Base-by-base conservation (phyloP, 148 eudicot species). In the Cornus controversa region DNA sequence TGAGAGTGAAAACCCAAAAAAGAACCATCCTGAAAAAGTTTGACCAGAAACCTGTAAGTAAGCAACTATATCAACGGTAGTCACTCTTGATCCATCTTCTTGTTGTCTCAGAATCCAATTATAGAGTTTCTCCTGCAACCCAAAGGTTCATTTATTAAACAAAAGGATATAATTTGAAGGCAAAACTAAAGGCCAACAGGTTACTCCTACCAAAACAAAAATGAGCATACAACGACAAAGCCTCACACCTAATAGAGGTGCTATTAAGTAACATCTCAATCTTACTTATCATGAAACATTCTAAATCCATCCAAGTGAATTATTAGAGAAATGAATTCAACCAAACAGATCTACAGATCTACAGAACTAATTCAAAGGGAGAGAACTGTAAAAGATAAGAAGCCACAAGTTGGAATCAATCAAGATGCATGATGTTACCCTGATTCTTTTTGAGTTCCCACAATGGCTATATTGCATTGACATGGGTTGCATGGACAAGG, bases 71-170 rank as follows among this genome's bases (percentile, higher is more conserved):
- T 88, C 91, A 45, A 62, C 40, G 8, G 82, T 81, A 22, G 87
- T 45, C 69, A 85, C 86, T 84, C 91, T 82, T 16, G 79, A 80
- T 47, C 91, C 91, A 24, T 77, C 82, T 78, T 88, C 89, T 79
- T 88, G 89, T 62, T 88, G 91, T 74, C 87, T 80, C 76, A 86
- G 73, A 70, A 88, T 88, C 89, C 89, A 88, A 8, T 88, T 85
- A 74, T 86, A 86, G 67, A 88, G 87, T 66, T 86, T 86, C 70
- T 86, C 91, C 91, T 88, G 83, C 71, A 73, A 67, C 40, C 53
- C 23, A 37, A 50, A 22, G 69, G 72, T 28, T 10, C 20, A 26
- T 11, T 22, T 15, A n/a, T 5, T 6, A 24, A 2, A 63, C 10
- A 24, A 63, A 63, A 23, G 66, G 13, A 63, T 24, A 63, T 6